Percentiles rank a stretch among this genome's conserved stretches.
These are phyloP conservation scores for Prunus campanulata DNA, from an alignment of 306 rosid genomes.

Conservation along the genomic window DNA sequence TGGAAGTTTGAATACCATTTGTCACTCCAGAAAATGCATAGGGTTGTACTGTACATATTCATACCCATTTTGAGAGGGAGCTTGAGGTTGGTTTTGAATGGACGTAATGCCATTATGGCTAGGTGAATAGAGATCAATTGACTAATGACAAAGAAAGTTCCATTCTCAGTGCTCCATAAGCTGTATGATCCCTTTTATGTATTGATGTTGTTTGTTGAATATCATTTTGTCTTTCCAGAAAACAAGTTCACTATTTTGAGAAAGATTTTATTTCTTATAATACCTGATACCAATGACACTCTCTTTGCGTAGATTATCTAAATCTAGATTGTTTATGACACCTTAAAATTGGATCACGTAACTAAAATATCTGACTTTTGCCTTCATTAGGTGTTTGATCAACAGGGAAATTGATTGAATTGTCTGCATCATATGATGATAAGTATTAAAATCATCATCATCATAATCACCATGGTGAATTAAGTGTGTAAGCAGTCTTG, in stretches of 20 bases:
- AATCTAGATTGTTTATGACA: neutral
- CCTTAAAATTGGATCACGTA: neutral
- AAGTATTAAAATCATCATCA: neutral
- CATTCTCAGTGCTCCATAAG: neutral
- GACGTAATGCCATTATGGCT: neutral
- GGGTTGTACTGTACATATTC: neutral
- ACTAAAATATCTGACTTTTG: neutral
- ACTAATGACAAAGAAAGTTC: neutral
- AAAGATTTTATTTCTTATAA: neutral
- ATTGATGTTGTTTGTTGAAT: neutral
- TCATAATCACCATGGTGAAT: neutral
- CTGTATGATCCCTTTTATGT: neutral
- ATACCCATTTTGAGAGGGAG: neutral
- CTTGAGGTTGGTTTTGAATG: neutral
- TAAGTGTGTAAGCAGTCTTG: neutral
- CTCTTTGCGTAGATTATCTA: neutral
- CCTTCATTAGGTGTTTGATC: constrained; percentile 2
- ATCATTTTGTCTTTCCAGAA: neutral
- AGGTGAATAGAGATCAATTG: neutral
- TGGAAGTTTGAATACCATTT: neutral
- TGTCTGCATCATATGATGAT: constrained; percentile 1
- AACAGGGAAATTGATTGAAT: neutral
- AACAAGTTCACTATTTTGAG: neutral
- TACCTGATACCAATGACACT: neutral
- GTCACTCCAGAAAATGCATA: neutral